Evolutionary conservation across 805 yeast species (phyloP).

Genomic region (Ogataea degrootiae): DNA sequence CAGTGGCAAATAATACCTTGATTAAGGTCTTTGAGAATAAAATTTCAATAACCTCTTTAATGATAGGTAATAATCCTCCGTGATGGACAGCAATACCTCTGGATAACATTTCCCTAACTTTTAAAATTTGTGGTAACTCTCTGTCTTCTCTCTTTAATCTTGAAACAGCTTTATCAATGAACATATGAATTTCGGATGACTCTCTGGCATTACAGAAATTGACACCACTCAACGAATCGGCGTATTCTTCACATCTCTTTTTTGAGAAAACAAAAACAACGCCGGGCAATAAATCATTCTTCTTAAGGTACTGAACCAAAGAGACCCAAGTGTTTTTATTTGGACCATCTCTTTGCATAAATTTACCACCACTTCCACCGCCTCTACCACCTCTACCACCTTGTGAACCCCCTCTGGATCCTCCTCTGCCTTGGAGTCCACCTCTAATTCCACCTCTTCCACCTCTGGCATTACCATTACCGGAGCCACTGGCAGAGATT

Average conservation of each 20-base stretch:
- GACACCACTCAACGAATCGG: conserved; percentile 65
- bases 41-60: conserved; percentile 90
- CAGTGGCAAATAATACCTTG: conserved; percentile 92
- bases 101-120: conserved; percentile 73
- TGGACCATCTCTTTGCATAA: conserved; percentile 57
- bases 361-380: conserved; percentile 30
- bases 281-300: conserved; percentile 75
- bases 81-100: conserved; percentile 96
- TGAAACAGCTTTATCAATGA: conserved; percentile 82
- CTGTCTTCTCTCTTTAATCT: conserved; percentile 89
- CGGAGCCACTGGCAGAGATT: conserved; percentile 23
- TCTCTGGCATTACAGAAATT: conserved; percentile 84
- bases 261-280: conserved; percentile 93
- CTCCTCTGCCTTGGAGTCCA: conserved; percentile 26
- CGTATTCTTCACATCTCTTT: conserved; percentile 90
- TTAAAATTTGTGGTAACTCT: conserved; percentile 84
- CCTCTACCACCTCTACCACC: conserved; percentile 16
- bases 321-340: conserved; percentile 74
- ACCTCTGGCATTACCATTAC: conserved; percentile 33
- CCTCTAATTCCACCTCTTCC: conserved; percentile 30
- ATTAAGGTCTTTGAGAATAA: conserved; percentile 81
- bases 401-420: conserved; percentile 24
- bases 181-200: conserved; percentile 88
- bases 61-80: conserved; percentile 89
- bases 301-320: conserved; percentile 64